Evolutionary conservation across 2,329 filamentous ascomycete genomes (phyloP).

Genomic region (Rutstroemia sp.): DNA sequence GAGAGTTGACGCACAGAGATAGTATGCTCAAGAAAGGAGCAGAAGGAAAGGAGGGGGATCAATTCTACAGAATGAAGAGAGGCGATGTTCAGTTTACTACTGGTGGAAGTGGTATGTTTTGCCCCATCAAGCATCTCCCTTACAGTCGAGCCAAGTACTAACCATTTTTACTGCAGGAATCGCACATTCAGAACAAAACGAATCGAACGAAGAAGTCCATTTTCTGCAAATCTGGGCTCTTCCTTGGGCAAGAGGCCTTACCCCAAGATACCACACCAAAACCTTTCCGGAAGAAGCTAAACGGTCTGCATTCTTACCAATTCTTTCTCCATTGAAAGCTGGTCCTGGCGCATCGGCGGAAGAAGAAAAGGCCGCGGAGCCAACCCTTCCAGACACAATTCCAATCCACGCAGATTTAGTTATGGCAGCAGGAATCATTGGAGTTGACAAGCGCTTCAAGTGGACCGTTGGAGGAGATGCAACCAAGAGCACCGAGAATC

Average conservation of each 20-base stretch:
- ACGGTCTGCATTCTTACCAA: slow-evolving; percentile 60
- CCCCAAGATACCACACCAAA: slow-evolving; percentile 69
- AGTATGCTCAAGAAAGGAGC: slow-evolving; percentile 68
- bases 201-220: slow-evolving; percentile 65
- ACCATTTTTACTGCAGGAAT: slow-evolving; percentile 40
- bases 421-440: slow-evolving; percentile 72
- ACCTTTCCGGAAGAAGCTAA: slow-evolving; percentile 69
- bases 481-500: slow-evolving; percentile 43
- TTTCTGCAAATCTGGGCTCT: slow-evolving; percentile 87
- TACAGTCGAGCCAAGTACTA: slow-evolving; percentile 11
- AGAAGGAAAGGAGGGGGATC: slow-evolving; percentile 47
- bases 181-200: slow-evolving; percentile 76
- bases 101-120: slow-evolving; percentile 59
- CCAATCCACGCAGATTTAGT: slow-evolving; percentile 78
- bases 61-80: slow-evolving; percentile 64
- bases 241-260: slow-evolving; percentile 66
- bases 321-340: slow-evolving; percentile 67
- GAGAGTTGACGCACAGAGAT: slow-evolving; percentile 82
- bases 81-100: slow-evolving; percentile 88
- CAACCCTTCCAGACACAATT: slow-evolving; percentile 59
- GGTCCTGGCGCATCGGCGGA: slow-evolving; percentile 53
- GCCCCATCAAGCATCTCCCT: background rate
- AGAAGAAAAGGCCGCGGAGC: slow-evolving; percentile 57
- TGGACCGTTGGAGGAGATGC: slow-evolving; percentile 61
- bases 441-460: slow-evolving; percentile 55